These are phyloP conservation scores for Paramarasmius palmivorus DNA, from an alignment of 1,284 basidiomycete genomes.

Conservation along the genomic window DNA sequence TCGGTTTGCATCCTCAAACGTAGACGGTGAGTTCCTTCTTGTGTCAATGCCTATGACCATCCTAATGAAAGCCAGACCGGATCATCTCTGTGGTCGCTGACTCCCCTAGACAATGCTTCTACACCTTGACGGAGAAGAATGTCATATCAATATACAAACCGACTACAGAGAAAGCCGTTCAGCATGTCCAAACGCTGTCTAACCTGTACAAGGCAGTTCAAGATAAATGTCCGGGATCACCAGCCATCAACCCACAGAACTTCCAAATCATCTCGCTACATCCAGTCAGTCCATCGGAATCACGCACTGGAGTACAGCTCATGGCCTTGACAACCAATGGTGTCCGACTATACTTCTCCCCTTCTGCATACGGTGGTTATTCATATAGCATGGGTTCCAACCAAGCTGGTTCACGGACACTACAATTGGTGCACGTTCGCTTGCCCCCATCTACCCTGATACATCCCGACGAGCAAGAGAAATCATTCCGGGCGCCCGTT, in stretches of 20 bases:
- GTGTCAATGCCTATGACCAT: conserved; percentile 10
- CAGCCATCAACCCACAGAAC: conserved; percentile 64
- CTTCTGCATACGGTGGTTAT: conserved; percentile 47
- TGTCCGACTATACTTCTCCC: conserved; percentile 78
- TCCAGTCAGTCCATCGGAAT: conserved; percentile 61
- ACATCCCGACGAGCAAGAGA: conserved; percentile 71
- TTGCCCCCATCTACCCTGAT: conserved; percentile 75
- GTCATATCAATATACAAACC: conserved; percentile 70
- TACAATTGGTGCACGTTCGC: conserved; percentile 77
- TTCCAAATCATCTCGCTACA: conserved; percentile 70
- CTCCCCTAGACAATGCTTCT: conserved; percentile 65
- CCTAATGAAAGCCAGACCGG: conserved; percentile 61
- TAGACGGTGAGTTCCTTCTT: conserved; percentile 52
- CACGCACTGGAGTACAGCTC: conserved; percentile 68
- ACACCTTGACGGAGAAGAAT: conserved; percentile 71
- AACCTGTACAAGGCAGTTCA: conserved; percentile 71
- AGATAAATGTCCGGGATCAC: conserved; percentile 74
- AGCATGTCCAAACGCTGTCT: conserved; percentile 66
- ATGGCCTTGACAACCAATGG: conserved; percentile 81
- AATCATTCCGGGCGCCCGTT: conserved; percentile 43
- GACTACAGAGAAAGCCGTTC: conserved; percentile 60
- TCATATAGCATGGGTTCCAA: conserved; percentile 34
- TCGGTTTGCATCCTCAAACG: conserved; percentile 55
- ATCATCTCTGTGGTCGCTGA: conserved; percentile 72
- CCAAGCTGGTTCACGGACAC: conserved; percentile 41